Evolutionary conservation across 2,329 filamentous ascomycete genomes (phyloP), one percentile per base, ranked within the genome.

Genomic region (Mariannaea elegans): DNA sequence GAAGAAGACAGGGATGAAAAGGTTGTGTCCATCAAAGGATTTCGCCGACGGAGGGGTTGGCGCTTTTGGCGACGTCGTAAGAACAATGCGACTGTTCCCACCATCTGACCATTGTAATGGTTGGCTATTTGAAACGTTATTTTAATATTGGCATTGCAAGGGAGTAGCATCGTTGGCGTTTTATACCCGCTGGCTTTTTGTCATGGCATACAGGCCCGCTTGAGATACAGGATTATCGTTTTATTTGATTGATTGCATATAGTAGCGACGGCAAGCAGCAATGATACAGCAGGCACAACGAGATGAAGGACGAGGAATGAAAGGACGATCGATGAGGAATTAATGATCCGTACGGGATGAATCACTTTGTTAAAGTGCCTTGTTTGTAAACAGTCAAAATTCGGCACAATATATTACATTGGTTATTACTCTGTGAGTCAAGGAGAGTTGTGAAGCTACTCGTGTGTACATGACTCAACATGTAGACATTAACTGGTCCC

Each of bases 1-100:
- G 84, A 86, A 16, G 78, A 78, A 32, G 81, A 81, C 8, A 64
- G 69, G 4, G 65, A 69, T 7, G 68, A 75, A 49, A 72, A 74
- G 61, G 27, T 38, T 27, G 41, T 10, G 23, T 36, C 51, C 36
- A 48, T n/a, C 45, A 50, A 49, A 39, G 14, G 23, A 24, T 36
- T 42, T 27, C 66, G 68, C 16, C 55, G 67, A 39, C 71, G 65
- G 55, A 71, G 67, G 51, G 65, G 65, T 36, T 75, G 73, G 68
- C 66, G 62, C 19, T 67, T 74, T 54, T 73, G 73, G 67, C 59
- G 68, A 24, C 62, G 69, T 51, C 71, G 68, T 52, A 73, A 68
- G 65, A 55, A 24, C 36, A 52, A 63, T 21, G 56, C 38, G 23
- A 21, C 29, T 16, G 23, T 44, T 31, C 46, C 53, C 23, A 58